Conservation (phyloP, 176 grass and related monocot genomes). For the Oryza rufipogon region DNA sequence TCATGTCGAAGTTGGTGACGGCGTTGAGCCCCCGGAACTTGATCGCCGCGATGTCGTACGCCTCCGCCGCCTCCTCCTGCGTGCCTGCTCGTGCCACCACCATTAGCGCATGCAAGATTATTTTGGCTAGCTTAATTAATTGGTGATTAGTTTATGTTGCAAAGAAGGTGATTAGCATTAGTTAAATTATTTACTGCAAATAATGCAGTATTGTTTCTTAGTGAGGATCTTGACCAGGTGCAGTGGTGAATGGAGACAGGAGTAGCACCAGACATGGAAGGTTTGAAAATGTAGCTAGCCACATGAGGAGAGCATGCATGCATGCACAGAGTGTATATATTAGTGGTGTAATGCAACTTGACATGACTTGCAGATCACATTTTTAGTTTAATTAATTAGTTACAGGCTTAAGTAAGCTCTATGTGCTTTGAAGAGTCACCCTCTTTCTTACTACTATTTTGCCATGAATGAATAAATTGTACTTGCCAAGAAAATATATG, state of each 20-base stretch:
- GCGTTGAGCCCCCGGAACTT: conserved; percentile 85
- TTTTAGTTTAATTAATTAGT: not conserved
- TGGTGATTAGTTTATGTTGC: not conserved
- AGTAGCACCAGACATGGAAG: conserved; percentile 49
- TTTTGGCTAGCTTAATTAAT: conserved; percentile 15
- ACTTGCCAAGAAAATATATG: not conserved
- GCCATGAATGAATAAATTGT: not conserved
- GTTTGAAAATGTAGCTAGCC: conserved; percentile 9
- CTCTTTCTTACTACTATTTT: not conserved
- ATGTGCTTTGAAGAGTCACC: not conserved
- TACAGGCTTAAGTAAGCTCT: not conserved
- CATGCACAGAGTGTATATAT: conserved; percentile 10
- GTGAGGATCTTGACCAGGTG: conserved; percentile 57
- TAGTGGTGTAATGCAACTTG: conserved; percentile 33
- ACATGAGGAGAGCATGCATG: conserved; percentile 33
- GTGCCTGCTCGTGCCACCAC: too few species aligned
- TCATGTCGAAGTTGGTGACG: conserved; percentile 93
- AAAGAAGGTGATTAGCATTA: not conserved
- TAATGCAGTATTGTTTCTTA: conserved; percentile 27
- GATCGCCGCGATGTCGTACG: conserved; percentile 85
- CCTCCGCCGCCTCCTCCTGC: conserved; percentile 85
- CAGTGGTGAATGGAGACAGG: conserved; percentile 48
- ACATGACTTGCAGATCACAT: conserved; percentile 36
- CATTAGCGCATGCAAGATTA: not conserved
- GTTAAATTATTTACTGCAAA: not conserved